phyloP scores from a whole-genome alignment of 108 stramenopile genomes.

The Stephanodiscus triporus region DNA sequence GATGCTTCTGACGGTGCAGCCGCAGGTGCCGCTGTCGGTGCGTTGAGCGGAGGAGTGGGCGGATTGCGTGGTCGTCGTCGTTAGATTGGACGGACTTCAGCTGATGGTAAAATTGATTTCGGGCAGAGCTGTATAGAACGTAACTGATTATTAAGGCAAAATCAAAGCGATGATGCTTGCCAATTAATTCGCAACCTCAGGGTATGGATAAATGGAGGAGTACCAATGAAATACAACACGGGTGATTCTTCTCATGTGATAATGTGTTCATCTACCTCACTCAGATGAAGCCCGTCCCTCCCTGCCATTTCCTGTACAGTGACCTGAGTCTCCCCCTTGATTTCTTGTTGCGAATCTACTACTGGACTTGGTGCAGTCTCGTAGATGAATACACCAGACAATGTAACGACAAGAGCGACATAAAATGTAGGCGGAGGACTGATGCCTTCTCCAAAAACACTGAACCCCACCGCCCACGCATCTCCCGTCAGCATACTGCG shows the following conservation, averaged over 20 bases:
- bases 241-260: conserved; percentile 3
- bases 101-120: too few relatives aligned
- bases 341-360: not conserved
- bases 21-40: conserved; percentile 50
- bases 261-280: conserved; percentile 7
- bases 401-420: conserved; percentile 74
- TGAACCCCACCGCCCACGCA: conserved; percentile 90
- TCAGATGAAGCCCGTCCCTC: not conserved
- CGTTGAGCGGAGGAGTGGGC: conserved; percentile 21
- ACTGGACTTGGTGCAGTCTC: conserved; percentile 85
- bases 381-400: conserved; percentile 88
- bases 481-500: conserved; percentile 89
- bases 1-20: conserved; percentile 41
- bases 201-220: too few relatives aligned
- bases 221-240: too few relatives aligned
- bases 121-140: too few relatives aligned
- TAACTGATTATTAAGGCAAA: too few relatives aligned
- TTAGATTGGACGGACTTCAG: too few relatives aligned
- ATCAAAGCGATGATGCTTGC: too few relatives aligned
- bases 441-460: conserved; percentile 76
- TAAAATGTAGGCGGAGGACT: conserved; percentile 83
- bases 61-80: conserved; percentile 23
- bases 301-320: not conserved
- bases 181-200: too few relatives aligned
- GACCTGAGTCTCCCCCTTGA: conserved; percentile 25